Evolutionary conservation across 2,329 filamentous ascomycete species (phyloP), one percentile per base, ranked within the genome.

Genomic region (Epichloe coenophiala): DNA sequence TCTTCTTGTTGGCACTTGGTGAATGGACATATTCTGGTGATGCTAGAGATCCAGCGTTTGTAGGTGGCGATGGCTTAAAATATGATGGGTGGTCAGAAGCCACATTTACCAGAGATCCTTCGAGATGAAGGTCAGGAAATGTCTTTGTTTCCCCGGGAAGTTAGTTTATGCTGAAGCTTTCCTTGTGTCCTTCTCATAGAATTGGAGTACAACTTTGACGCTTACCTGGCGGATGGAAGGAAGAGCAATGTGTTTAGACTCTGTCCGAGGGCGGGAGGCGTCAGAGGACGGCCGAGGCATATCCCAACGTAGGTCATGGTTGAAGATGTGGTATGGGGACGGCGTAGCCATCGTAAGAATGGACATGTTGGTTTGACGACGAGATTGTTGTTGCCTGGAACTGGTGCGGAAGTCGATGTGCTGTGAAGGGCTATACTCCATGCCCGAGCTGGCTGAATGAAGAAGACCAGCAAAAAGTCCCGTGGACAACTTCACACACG

Each of bases 221-320:
- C 59, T 51, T 71, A 77, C 75, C 71, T 76, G 71, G 56, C 72
- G 68, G 47, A 79, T 76, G 1, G 76, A 73, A 19, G 76, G 76
- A 21, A 79, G 65, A 37, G 68, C 68, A 33, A 74, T 60, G 52
- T 63, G 61, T 53, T 69, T 66, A 15, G 61, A 60, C 49, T 74
- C 70, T 17, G 58, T 58, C 49, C 64, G 65, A 44, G 65, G 62
- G 39, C 65, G 59, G 17, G 63, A 60, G 36, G 63, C 65, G 33
- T 69, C 68, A 35, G 64, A 53, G 17, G 43, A 49, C 4, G 62
- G 58, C 48, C 66, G 61, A 54, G 59, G 52, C 35, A 65, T 59
- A 48, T 69, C 66, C 71, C 69, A 74, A 17, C 62, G 57, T 36
- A 64, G 65, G 36, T 70, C 66, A 48, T 63, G 63, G 54, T 63